Base-by-base conservation (phyloP, 129 eudicot species). In the Tanacetum coccineum region DNA sequence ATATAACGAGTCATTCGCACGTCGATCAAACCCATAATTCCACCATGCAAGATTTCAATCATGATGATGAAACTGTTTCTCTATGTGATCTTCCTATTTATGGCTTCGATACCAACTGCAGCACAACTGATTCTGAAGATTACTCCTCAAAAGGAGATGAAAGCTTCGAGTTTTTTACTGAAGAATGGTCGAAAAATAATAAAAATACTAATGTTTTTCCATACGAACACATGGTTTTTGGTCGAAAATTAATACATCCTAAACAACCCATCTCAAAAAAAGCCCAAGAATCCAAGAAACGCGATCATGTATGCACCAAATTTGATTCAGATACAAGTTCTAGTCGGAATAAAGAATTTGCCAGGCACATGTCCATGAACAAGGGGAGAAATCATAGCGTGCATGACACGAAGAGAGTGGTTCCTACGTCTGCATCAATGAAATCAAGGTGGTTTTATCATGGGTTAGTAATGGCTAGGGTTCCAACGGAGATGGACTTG, bases 361-460 rank as follows among this genome's bases (percentile, higher is more conserved):
- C 66, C 0, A 74, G 56, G 66, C 8, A 57, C 4, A 57, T 14
- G 18, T 59, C 73, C 12, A 66, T 66, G 61, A 66, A 66, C 63
- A 75, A 75, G 4, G 74, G 74, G 22, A 51, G 70, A 42, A 75
- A 50, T 13, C 57, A 75, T 0, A 64, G 79, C 32, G 32, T 66
- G 17, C 56, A 22, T 51, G 70, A 50, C 9, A 60, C 17, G 2
- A 75, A 67, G 21, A 61, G 45, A 36, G 50, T 64, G 47, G 22
- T 39, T 21, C 50, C 77, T 59, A 30, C 17, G 1, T 48, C 56
- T 10, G 13, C 50, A 1, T 75, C 74, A 8, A 59, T 19, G 79
- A 60, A 60, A 52, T 60, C 79, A 17, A 52, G 79, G 74, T 75
- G 74, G 79, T 60, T 59, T 75, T 67, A 50, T 75, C 60, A 75